Base-by-base conservation (phyloP, 345 rosid genomes). In the Physaria fendleri region DNA sequence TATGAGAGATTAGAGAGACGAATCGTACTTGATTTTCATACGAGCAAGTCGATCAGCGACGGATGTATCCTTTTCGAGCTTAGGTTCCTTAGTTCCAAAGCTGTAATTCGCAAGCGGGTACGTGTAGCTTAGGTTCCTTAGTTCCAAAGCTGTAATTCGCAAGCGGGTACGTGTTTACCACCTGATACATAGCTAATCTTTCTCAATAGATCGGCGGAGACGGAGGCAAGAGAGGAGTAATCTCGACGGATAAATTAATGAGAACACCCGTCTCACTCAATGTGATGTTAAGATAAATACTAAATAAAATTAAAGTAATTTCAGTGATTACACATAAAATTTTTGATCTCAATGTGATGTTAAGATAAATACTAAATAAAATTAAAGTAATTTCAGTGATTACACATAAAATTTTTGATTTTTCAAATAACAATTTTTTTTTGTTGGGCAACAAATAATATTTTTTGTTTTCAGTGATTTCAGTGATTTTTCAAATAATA, bases 21-120 rank as follows among this genome's bases (percentile, higher is more conserved):
- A 50, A 11, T 25, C 72, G 33, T 76, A 92, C 98, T 86, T 92
- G 81, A 85, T 79, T 92, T 88, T 92, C 96, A 88, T 88, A 62
- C 98, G 98, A 71, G 96, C 98, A 28, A 88, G 96, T 15, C 98
- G 95, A 72, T 88, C 96, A 40, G 96, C 95, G 54, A 86, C 96
- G 58, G 98, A 88, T 48, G 93, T 88, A 62, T 92, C 96, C 71
- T 86, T 88, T 72, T 88, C 96, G 75, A 92, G 84, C 84, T 92
- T 92, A 0, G 96, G 95, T 72, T 92, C 98, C 64, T 92, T 88
- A 58, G 95, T 88, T 50, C 96, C 93, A 63, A 88, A 92, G 39
- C 96, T 85, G 83, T 92, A 88, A 79, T 92, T 92, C 40, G 96
- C 81, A 40, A 88, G 72, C 33, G 98, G 98, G 47, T 92, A 86